phyloP scores from a whole-genome alignment of 805 yeast genomes.

The Myxozyma geophila region DNA sequence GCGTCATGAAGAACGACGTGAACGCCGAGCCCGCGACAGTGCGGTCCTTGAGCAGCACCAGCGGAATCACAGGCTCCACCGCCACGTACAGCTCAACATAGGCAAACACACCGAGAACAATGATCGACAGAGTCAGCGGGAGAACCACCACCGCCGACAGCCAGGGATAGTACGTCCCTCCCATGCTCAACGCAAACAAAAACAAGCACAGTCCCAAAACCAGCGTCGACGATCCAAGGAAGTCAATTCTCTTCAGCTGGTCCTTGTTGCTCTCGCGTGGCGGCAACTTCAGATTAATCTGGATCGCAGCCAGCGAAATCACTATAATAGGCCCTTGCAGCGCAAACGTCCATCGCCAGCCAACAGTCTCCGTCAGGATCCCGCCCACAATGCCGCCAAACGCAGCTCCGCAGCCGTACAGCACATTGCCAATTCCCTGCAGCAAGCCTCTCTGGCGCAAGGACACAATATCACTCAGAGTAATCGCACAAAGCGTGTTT shows the following conservation, averaged over 20 bases:
- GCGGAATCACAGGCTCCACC: conserved; percentile 69
- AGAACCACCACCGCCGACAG: conserved; percentile 49
- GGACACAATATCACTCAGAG: conserved; percentile 76
- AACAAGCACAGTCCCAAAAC: conserved; percentile 61
- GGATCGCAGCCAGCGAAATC: conserved; percentile 47
- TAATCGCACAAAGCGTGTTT: conserved; percentile 72
- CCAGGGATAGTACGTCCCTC: conserved; percentile 61
- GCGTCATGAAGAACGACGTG: conserved; percentile 71
- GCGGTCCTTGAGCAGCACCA: conserved; percentile 57
- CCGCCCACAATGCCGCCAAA: conserved; percentile 70
- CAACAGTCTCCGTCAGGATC: conserved; percentile 53
- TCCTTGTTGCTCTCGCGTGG: conserved; percentile 46
- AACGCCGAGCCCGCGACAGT: conserved; percentile 69
- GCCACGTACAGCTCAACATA: conserved; percentile 58
- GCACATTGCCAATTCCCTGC: conserved; percentile 81
- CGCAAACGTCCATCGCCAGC: conserved; percentile 63
- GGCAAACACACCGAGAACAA: conserved; percentile 50
- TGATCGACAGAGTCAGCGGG: conserved; percentile 46
- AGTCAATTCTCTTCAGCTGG: conserved; percentile 64
- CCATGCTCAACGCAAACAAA: conserved; percentile 67
- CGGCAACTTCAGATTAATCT: conserved; percentile 38
- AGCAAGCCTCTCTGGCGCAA: conserved; percentile 75
- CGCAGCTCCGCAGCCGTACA: conserved; percentile 76
- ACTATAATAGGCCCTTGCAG: conserved; percentile 50
- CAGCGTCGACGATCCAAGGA: conserved; percentile 62